These are phyloP conservation scores for Aspergillus hancockii DNA, from an alignment of 495 filamentous ascomycete species.

Conservation along the genomic window DNA sequence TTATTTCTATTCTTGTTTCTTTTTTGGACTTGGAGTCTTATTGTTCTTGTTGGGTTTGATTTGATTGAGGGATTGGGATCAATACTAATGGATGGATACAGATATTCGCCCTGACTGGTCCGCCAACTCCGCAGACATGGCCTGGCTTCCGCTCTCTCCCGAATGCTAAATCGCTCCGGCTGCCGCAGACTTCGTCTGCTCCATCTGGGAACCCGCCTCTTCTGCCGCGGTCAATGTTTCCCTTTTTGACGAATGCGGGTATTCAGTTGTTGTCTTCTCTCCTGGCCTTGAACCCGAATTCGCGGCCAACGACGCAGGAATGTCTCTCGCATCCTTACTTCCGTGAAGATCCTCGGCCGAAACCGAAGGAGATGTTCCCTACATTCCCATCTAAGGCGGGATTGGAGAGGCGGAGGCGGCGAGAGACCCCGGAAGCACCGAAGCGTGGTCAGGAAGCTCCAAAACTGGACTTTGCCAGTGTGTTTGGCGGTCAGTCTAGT, in stretches of 20 bases:
- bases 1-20: neutral
- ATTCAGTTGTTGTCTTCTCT: conserved; percentile 65
- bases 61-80: no score
- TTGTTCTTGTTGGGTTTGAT: no score
- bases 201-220: conserved; percentile 28
- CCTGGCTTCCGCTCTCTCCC: conserved; percentile 84
- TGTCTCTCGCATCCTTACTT: conserved; percentile 84
- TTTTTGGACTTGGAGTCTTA: neutral
- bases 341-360: conserved; percentile 82
- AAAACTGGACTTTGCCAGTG: conserved; percentile 66
- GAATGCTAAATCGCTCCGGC: conserved; percentile 81
- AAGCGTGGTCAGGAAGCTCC: conserved; percentile 71
- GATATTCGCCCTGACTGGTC: conserved; percentile 88
- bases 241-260: conserved; percentile 77
- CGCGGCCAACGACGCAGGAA: conserved; percentile 67
- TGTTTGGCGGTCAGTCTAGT: conserved; percentile 69
- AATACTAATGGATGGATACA: conserved; percentile 36
- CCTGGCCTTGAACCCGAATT: conserved; percentile 72
- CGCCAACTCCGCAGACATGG: conserved; percentile 87
- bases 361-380: conserved; percentile 82
- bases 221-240: conserved; percentile 69
- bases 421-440: conserved; percentile 84
- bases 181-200: conserved; percentile 55
- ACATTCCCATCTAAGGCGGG: conserved; percentile 94
- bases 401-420: conserved; percentile 75